These are phyloP conservation scores for Fusarium irregulare DNA, from an alignment of 2,329 filamentous ascomycete genomes.

Conservation along the genomic window DNA sequence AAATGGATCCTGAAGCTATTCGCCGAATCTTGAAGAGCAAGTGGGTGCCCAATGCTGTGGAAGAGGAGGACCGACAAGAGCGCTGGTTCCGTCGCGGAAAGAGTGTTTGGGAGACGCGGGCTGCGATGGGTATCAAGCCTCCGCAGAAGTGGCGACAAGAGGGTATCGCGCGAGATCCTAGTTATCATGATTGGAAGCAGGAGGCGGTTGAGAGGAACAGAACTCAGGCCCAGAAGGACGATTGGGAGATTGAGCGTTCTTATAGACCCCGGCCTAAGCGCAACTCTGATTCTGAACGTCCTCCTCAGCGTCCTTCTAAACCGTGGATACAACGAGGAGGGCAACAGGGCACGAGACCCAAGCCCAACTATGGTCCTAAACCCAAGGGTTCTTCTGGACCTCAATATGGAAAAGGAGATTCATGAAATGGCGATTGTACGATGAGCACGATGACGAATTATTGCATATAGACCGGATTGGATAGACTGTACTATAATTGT, in stretches of 20 bases:
- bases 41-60: slow-evolving; percentile 72
- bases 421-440: slow-evolving; percentile 26
- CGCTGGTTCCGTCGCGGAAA: slow-evolving; percentile 72
- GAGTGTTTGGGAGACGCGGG: slow-evolving; percentile 68
- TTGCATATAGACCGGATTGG: slow-evolving; percentile 32
- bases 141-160: slow-evolving; percentile 69
- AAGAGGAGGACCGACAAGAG: slow-evolving; percentile 67
- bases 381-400: not conserved
- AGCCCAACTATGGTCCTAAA: not conserved
- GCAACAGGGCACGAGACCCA: not conserved
- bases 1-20: slow-evolving; percentile 88
- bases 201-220: slow-evolving; percentile 45
- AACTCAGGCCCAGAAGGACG: slow-evolving; percentile 48
- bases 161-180: slow-evolving; percentile 60
- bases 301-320: not conserved
- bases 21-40: slow-evolving; percentile 86
- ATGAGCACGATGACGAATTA: slow-evolving; percentile 16
- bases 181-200: slow-evolving; percentile 53
- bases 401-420: slow-evolving; percentile 6
- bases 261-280: slow-evolving; percentile 2
- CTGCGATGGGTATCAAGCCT: slow-evolving; percentile 70
- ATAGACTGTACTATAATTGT: slow-evolving; percentile 37
- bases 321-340: not conserved
- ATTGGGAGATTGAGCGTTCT: slow-evolving; percentile 32
- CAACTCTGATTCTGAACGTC: not conserved